Base-by-base conservation (phyloP, 345 rosid genomes). In the Salix exigua region DNA sequence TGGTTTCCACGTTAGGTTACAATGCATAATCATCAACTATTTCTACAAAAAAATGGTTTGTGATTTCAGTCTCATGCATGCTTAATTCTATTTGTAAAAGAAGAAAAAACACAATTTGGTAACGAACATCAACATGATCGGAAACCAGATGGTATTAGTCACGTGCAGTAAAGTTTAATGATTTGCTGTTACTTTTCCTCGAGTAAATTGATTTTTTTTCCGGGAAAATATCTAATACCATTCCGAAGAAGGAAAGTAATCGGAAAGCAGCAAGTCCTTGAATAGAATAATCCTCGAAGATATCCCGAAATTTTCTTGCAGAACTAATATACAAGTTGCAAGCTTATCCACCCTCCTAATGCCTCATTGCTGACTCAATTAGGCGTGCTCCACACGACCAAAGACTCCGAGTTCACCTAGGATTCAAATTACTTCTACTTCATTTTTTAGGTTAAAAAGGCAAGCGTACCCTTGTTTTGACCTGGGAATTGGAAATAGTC, bases 401-500 rank as follows among this genome's bases (percentile, higher is more conserved):
- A 37, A 68, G 77, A 28, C 64, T 21, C 37, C 23, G 11, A 44
- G 30, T 37, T 11, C 11, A 2, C 26, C 25, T 13, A 28, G 1
- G 53, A 30, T 1, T 31, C 58, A n/a, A 37, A 19, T 72, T 58
- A 30, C 33, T 26, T 50, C 18, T 18, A 25, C 25, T 28, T 23
- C n/a, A n/a, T n/a, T 25, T 51, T 66, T 4, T 42, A 10, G 55
- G 66, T 12, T 68, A 17, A 38, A 66, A 60, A 40, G 26, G 80
- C 63, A 68, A 70, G 82, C 74, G 83, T 73, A 35, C 33, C 68
- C 13, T 82, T 51, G 85, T 73, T 79, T 87, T 82, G 89, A 87
- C 87, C 78, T 71, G 78, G 83, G 72, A 78, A 16, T 4, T 74
- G 80, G 84, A 84, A 83, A 10, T 8, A 75, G 85, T 83, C 85